Base-by-base conservation (phyloP, 2,329 filamentous ascomycete species). In the Colletotrichum nymphaeae region DNA sequence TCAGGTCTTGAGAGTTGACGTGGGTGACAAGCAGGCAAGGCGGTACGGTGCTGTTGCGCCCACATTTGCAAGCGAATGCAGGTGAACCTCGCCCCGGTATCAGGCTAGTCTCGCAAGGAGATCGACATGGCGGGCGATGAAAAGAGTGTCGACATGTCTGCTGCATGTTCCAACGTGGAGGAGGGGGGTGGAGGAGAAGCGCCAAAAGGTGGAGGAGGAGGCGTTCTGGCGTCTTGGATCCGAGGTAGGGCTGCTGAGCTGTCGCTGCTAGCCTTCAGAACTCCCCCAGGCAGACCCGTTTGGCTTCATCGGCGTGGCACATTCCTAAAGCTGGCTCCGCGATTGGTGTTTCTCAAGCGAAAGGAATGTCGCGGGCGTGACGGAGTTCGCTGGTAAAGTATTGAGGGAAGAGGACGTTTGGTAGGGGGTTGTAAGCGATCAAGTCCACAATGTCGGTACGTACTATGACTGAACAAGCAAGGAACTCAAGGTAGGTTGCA, bases 341-440 rank as follows among this genome's bases (percentile, higher is more conserved):
- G 11, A 73, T 73, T 73, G 71, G 71, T 62, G 37, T 49, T n/a
- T 37, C 22, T 6, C 55, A 49, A 60, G 70, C 55, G 67, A 65
- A 22, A 22, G 56, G 46, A 57, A 49, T 73, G 60, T 66, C 46
- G 49, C 30, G 56, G 49, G 30, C 59, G 26, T 9, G 65, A 42
- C 37, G 37, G 37, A 22, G 5, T 35, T 52, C 2, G 59, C 53
- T 42, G 49, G 46, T 37, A n/a, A 11, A 4, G 6, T 9, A 49
- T 11, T 49, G 42, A 49, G 42, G 42, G 26, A 59, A 16, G 30
- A 69, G 42, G 32, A n/a, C 30, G 22, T 30, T 37, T 32, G 37
- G 37, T 16, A 42, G 37, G 37, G 37, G 16, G 14, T 26, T n/a
- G 37, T 42, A 42, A 42, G 37, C 37, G 37, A 42, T 16, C 37